A percentile compares a stretch with the other conserved stretches of the same genome.
Conservation (phyloP, 2,329 filamentous ascomycete genomes). For the Venturia pyrina region DNA sequence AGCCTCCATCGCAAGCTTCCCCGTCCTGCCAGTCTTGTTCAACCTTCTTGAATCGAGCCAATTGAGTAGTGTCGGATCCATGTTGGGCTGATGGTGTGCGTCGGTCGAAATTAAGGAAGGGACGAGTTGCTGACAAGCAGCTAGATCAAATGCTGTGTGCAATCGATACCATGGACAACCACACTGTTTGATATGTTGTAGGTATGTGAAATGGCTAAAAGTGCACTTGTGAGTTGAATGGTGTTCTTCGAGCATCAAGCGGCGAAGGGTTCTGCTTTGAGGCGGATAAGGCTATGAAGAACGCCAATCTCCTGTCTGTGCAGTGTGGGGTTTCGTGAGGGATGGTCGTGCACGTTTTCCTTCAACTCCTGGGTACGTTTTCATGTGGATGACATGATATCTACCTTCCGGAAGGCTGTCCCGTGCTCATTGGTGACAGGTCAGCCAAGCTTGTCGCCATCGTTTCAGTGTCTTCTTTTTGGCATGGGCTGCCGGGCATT, state of each 20-base stretch:
- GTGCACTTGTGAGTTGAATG: background rate
- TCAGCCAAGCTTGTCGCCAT: background rate
- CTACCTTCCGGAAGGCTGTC: background rate
- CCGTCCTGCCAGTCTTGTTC: background rate
- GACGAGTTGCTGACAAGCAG: background rate
- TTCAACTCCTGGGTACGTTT: background rate
- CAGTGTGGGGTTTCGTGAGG: constrained; percentile 2
- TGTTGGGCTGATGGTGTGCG: background rate
- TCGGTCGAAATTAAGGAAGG: too few relatives aligned
- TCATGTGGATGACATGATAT: background rate
- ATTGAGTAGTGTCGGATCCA: background rate
- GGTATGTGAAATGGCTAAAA: background rate
- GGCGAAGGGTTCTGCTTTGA: background rate
- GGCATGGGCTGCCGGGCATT: background rate
- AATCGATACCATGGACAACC: background rate
- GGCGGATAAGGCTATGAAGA: background rate
- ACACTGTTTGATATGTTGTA: background rate
- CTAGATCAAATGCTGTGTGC: background rate
- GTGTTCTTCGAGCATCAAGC: background rate
- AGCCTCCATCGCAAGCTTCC: background rate
- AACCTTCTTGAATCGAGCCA: background rate
- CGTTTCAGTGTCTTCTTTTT: constrained; percentile 4
- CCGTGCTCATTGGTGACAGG: background rate
- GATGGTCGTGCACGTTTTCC: constrained; percentile 4
- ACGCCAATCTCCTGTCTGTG: constrained; percentile 6